These are phyloP conservation scores for Nymphaea thermarum DNA, from an alignment of 164 flowering plant genomes.

Conservation along the genomic window DNA sequence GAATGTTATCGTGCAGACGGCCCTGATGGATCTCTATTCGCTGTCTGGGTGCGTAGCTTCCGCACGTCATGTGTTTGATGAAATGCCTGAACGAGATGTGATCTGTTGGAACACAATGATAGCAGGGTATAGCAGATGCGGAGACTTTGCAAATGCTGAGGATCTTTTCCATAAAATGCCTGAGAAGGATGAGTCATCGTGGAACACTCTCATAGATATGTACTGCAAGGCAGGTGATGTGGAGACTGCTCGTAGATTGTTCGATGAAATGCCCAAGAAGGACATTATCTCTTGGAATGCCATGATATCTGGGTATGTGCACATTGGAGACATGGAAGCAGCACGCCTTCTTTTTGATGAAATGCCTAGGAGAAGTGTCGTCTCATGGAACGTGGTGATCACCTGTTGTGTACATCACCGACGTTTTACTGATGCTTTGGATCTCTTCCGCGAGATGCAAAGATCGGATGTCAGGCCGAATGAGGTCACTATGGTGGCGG, in stretches of 20 bases:
- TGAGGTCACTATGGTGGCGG: slow-evolving; percentile 21
- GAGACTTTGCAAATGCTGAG: slow-evolving; percentile 11
- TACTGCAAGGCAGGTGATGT: slow-evolving; percentile 19
- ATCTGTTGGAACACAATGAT: slow-evolving; percentile 26
- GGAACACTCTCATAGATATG: slow-evolving; percentile 22
- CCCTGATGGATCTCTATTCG: slow-evolving; percentile 19
- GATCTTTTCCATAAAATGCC: slow-evolving; percentile 20
- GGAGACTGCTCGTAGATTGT: slow-evolving; percentile 11
- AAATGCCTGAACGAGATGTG: slow-evolving; percentile 14
- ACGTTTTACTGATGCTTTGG: slow-evolving; percentile 15
- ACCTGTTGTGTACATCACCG: slow-evolving; percentile 14
- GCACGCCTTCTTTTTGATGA: slow-evolving; percentile 11
- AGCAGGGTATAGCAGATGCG: slow-evolving; percentile 16
- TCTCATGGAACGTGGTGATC: slow-evolving; percentile 23
- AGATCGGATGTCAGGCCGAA: slow-evolving; percentile 17
- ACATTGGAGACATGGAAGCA: slow-evolving; percentile 11
- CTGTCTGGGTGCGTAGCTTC: slow-evolving; percentile 6
- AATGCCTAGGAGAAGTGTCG: slow-evolving; percentile 20
- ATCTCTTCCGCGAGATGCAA: slow-evolving; percentile 20
- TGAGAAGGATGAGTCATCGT: slow-evolving; percentile 11
- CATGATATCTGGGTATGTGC: slow-evolving; percentile 17
- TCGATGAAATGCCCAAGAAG: slow-evolving; percentile 16
- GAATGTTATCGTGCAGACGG: slow-evolving; percentile 11
- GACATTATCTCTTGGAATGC: slow-evolving; percentile 23
- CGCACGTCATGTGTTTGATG: slow-evolving; percentile 14